Base-by-base conservation (phyloP, 1,284 basidiomycete species). In the Trichosporon sp. region DNA sequence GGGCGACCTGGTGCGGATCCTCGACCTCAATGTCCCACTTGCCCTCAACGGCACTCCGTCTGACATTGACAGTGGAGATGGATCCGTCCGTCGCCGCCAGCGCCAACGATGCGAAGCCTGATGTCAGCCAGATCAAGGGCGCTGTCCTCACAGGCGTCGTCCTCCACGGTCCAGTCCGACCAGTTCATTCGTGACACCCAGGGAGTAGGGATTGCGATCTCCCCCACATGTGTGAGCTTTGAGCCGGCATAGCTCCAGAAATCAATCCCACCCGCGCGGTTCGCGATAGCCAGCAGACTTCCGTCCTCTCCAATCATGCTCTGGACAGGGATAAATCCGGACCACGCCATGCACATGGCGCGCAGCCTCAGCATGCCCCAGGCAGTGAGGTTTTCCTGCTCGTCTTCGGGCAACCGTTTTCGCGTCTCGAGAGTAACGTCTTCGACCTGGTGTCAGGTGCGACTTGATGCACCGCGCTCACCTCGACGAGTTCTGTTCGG, bases 271-370 rank as follows among this genome's bases (percentile, higher is more conserved):
- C 78, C 79, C 1, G 73, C 74, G 34, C 79, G 65, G 67, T 75
- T 75, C 3, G 71, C 72, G 7, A 81, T 58, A 11, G 78, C 79
- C n/a, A 82, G 64, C 31, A 82, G 42, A 66, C 78, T 78, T 2
- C 77, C 77, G 63, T 77, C 75, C 1, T 74, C 29, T 0, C 77
- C 76, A 15, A 75, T 21, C 67, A 72, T 74, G 8, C 62, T 29
- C 0, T 42, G n/a, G 2, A 75, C 27, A 0, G 74, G 73, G 0
- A 76, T 15, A 11, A 70, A 12, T 3, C 42, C 25, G 1, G 79
- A 80, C 80, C 80, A 82, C 60, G 69, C 69, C 53, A 81, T 69
- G 35, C 71, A 65, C 21, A 73, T 75, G 1, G 75, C 70, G 51
- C 77, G 68, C 68, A 78, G 71, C 25, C 74, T 70, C 18, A 77